Evolutionary conservation across 202 grass and related monocot genomes (phyloP).

Genomic region (Musa balbisiana): DNA sequence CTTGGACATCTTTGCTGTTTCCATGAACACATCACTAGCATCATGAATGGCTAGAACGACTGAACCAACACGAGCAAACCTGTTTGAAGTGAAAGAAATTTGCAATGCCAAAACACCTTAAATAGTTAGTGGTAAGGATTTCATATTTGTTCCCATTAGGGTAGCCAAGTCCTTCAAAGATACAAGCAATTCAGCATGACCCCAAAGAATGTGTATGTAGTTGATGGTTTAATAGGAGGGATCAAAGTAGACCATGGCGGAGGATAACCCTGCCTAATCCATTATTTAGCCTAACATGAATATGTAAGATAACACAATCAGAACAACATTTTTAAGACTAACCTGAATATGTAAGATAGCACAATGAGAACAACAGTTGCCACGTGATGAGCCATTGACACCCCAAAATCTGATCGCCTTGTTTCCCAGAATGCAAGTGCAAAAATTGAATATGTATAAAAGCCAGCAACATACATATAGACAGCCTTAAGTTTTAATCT

Average conservation of each 20-base stretch:
- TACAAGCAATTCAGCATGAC: too few relatives aligned
- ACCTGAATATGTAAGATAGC: constrained; percentile 80
- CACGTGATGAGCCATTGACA: constrained; percentile 85
- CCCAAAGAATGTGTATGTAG: too few relatives aligned
- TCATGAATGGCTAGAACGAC: constrained; percentile 8
- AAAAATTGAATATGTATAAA: constrained; percentile 94
- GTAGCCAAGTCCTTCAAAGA: too few relatives aligned
- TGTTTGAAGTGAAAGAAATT: constrained; percentile 3
- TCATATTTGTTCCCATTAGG: too few relatives aligned
- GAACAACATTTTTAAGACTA: constrained; percentile 33
- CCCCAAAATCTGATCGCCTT: constrained; percentile 62
- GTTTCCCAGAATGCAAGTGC: constrained; percentile 92
- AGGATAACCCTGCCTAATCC: background rate
- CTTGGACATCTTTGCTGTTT: constrained; percentile 9
- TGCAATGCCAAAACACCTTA: too few relatives aligned
- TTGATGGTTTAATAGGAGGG: too few relatives aligned
- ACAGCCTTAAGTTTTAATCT: constrained; percentile 81
- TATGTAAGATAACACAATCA: constrained; percentile 80
- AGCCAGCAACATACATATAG: constrained; percentile 90
- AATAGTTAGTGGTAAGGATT: too few relatives aligned
- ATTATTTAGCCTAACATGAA: constrained; percentile 36
- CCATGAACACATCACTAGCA: constrained; percentile 6
- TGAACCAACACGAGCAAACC: constrained; percentile 7
- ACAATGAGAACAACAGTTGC: constrained; percentile 70
- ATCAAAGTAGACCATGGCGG: background rate